Conservation (phyloP, 345 rosid species). For the Salix exigua region DNA sequence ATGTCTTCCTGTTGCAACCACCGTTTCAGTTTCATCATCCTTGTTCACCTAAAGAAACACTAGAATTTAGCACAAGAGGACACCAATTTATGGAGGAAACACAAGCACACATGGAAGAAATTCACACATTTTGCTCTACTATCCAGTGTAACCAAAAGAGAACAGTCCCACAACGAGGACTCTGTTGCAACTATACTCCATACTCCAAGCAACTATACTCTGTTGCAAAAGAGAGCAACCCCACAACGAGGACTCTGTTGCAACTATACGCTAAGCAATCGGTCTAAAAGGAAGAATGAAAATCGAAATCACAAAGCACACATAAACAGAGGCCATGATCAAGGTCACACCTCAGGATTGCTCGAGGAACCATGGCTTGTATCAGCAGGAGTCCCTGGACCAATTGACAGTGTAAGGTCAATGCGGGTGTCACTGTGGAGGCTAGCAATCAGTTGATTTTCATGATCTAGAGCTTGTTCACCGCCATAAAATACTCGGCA, state of each 20-base stretch:
- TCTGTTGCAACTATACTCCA: background rate
- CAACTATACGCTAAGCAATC: background rate
- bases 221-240: too few species aligned
- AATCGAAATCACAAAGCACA: background rate
- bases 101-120: background rate
- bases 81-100: background rate
- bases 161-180: too few species aligned
- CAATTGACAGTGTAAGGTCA: background rate
- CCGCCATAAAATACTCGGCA: slow-evolving; percentile 32
- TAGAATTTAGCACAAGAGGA: slow-evolving; percentile 16
- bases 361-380: slow-evolving; percentile 19
- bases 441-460: slow-evolving; percentile 1
- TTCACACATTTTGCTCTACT: background rate
- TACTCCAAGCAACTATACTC: too few species aligned
- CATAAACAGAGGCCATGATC: slow-evolving; percentile 3
- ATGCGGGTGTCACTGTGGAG: background rate
- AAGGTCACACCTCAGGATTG: slow-evolving; percentile 29
- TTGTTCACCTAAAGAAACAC: slow-evolving; percentile 24
- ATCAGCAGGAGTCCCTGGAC: background rate
- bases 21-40: slow-evolving; percentile 12
- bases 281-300: background rate
- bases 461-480: slow-evolving; percentile 8
- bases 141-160: background rate
- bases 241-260: background rate
- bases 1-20: slow-evolving; percentile 20